Percentiles rank a stretch among this genome's conserved stretches.
These are phyloP conservation scores for Tetracentron sinense DNA, from an alignment of 164 flowering plant genomes.

Conservation along the genomic window DNA sequence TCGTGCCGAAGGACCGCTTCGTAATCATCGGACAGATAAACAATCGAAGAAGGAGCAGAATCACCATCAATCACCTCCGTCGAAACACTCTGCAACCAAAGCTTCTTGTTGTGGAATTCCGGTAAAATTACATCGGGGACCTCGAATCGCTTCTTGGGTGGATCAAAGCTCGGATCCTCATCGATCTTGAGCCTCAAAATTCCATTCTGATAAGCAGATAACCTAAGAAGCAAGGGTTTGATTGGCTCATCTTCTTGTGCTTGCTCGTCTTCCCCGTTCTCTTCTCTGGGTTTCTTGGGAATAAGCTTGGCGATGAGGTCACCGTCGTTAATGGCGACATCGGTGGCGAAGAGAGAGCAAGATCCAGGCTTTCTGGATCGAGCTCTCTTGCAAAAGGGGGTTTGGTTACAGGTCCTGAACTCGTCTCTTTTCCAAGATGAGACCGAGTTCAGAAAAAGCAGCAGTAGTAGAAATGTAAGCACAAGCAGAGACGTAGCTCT, in stretches of 20 bases:
- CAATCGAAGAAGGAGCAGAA: constrained; percentile 35
- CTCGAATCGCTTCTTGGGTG: constrained; percentile 73
- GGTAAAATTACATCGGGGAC: constrained; percentile 72
- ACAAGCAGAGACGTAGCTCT: constrained; percentile 8
- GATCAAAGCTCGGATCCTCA: constrained; percentile 48
- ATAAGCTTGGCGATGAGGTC: constrained; percentile 70
- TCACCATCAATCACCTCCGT: constrained; percentile 42
- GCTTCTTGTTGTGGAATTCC: constrained; percentile 51
- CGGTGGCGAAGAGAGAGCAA: constrained; percentile 44
- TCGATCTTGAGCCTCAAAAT: constrained; percentile 70
- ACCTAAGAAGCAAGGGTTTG: constrained; percentile 52
- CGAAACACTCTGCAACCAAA: constrained; percentile 60
- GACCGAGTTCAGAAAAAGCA: constrained; percentile 25
- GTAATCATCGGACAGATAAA: constrained; percentile 51
- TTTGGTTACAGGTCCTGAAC: constrained; percentile 90
- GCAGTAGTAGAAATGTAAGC: constrained; percentile 25
- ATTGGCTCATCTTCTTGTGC: constrained; percentile 9
- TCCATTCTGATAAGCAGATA: constrained; percentile 68
- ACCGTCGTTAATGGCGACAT: constrained; percentile 54
- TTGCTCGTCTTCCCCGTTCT: constrained; percentile 2
- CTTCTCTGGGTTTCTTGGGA: constrained; percentile 18
- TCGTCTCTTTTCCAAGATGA: constrained; percentile 90
- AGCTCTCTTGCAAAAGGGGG: constrained; percentile 98
- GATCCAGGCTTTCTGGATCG: constrained; percentile 64
- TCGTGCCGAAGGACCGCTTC: constrained; percentile 78